These are phyloP conservation scores for Saccharomyces paradoxus DNA, from an alignment of 805 yeast species.

Conservation along the genomic window DNA sequence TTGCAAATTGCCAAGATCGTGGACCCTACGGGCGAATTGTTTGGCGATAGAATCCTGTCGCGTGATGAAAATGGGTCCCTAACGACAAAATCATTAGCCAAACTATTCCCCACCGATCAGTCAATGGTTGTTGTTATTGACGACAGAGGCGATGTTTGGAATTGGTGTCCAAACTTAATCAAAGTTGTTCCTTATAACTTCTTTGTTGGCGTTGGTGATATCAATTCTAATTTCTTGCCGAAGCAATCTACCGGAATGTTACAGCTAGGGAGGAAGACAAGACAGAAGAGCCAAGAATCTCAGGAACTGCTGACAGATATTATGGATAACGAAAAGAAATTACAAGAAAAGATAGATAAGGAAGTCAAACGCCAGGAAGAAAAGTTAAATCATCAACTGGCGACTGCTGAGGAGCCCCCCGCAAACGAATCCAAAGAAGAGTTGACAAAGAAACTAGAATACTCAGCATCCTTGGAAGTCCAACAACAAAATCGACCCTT, in stretches of 20 bases:
- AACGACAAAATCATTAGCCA: slow-evolving; percentile 77
- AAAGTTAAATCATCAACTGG: slow-evolving; percentile 25
- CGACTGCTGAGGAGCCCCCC: slow-evolving; percentile 21
- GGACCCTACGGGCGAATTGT: slow-evolving; percentile 79
- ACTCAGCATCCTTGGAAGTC: slow-evolving; percentile 64
- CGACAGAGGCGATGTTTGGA: slow-evolving; percentile 98
- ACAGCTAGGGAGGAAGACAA: slow-evolving; percentile 27
- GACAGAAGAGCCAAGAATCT: slow-evolving; percentile 25
- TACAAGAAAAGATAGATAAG: slow-evolving; percentile 25
- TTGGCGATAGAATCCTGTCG: slow-evolving; percentile 85
- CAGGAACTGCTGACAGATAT: slow-evolving; percentile 29
- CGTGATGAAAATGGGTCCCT: slow-evolving; percentile 92
- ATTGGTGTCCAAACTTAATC: slow-evolving; percentile 85
- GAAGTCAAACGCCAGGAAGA: slow-evolving; percentile 32
- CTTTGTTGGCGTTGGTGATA: slow-evolving; percentile 95
- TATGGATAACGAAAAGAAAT: slow-evolving; percentile 26
- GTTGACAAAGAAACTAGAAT: slow-evolving; percentile 50
- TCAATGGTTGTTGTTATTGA: slow-evolving; percentile 95
- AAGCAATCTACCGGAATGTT: slow-evolving; percentile 62
- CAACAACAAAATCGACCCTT: slow-evolving; percentile 79
- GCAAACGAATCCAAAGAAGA: slow-evolving; percentile 36
- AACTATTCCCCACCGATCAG: slow-evolving; percentile 91
- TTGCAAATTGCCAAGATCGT: slow-evolving; percentile 79
- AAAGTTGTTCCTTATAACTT: slow-evolving; percentile 94
- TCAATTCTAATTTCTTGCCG: slow-evolving; percentile 86